These are phyloP conservation scores for Entomortierella parvispora DNA, from an alignment of 192 early-diverging fungal genomes.

Conservation along the genomic window DNA sequence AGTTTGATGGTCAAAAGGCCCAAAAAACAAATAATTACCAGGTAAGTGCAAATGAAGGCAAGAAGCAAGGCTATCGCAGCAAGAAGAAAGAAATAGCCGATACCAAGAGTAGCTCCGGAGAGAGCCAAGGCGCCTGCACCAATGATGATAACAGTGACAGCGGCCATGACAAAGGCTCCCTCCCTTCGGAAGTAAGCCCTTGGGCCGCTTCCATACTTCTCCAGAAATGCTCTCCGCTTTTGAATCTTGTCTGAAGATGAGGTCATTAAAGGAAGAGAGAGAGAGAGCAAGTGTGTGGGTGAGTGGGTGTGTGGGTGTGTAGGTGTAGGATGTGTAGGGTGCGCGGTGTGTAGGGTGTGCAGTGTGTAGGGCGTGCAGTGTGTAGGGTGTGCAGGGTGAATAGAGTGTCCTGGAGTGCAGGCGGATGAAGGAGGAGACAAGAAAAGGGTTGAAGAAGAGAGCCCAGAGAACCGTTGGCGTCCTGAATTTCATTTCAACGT, in stretches of 20 bases:
- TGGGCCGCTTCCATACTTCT: constrained; percentile 13
- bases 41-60: constrained; percentile 3
- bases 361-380: no score
- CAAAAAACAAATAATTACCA: constrained; percentile 12
- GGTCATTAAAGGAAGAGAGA: constrained; percentile 4
- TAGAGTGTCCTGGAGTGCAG: no score
- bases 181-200: constrained; percentile 21
- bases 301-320: no score
- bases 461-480: constrained; percentile 2
- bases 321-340: no score
- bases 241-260: constrained; percentile 3
- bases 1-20: no score
- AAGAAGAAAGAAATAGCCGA: constrained; percentile 17
- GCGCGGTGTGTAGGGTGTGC: no score
- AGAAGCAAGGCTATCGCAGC: constrained; percentile 6
- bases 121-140: constrained; percentile 19
- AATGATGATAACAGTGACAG: constrained; percentile 14
- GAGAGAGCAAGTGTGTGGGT: neutral
- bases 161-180: constrained; percentile 5
- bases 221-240: constrained; percentile 12
- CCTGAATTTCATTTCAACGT: neutral
- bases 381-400: neutral
- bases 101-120: neutral
- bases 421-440: neutral
- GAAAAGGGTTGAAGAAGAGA: neutral